Evolutionary conservation across 176 grass and related monocot species (phyloP).

Genomic region (Phyllostachys edulis): DNA sequence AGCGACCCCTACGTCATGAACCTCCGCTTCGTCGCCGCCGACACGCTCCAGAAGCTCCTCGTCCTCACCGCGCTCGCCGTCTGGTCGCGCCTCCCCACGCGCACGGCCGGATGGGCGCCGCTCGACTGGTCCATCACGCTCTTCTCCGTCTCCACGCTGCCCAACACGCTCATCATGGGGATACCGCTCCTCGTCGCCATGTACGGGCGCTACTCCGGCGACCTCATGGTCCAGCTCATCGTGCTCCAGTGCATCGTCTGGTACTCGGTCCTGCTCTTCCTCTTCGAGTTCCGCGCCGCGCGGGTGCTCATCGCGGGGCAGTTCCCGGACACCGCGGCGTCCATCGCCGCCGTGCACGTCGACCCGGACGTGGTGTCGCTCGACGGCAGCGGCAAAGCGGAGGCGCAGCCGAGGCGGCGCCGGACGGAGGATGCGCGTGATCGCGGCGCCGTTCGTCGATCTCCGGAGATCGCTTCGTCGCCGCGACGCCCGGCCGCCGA

Average conservation of each 20-base stretch:
- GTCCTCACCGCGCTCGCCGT: constrained; percentile 46
- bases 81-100: constrained; percentile 30
- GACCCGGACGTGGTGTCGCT: constrained; percentile 56
- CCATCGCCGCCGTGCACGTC: constrained; percentile 38
- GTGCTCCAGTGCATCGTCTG: constrained; percentile 69
- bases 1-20: constrained; percentile 69
- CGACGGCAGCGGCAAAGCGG: constrained; percentile 38
- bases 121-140: constrained; percentile 64
- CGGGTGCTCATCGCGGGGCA: constrained; percentile 35
- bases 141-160: constrained; percentile 51
- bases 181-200: constrained; percentile 58
- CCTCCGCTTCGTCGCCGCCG: constrained; percentile 65
- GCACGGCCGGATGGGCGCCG: background rate
- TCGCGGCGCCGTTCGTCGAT: constrained; percentile 34
- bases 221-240: constrained; percentile 60
- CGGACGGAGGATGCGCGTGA: constrained; percentile 27
- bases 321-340: constrained; percentile 19
- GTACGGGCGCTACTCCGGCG: constrained; percentile 49
- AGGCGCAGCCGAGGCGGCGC: constrained; percentile 40
- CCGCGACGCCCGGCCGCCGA: constrained; percentile 36
- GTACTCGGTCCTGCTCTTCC: constrained; percentile 62
- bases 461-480: constrained; percentile 16
- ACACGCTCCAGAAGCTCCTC: constrained; percentile 65
- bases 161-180: constrained; percentile 70
- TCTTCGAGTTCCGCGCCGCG: constrained; percentile 68